Base-by-base conservation (phyloP, 371 early-diverging fungal genomes). In the Funneliformis caledonium region DNA sequence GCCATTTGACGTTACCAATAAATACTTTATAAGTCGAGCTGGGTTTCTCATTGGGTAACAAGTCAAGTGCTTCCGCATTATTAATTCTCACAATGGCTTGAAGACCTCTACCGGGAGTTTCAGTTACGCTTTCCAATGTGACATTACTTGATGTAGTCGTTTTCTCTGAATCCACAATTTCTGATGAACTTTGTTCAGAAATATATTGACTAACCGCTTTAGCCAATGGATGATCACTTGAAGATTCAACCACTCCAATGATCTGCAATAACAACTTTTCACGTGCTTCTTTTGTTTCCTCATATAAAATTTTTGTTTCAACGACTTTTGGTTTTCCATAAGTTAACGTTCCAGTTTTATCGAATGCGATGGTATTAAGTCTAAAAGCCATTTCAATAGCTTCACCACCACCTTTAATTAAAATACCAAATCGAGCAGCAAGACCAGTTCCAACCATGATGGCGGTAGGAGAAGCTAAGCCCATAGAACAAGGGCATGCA, bases 311-410 rank as follows among this genome's bases (percentile, higher is more conserved):
- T 90, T 9, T 86, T n/a, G 16, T 88, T 31, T 14, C 89, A 88
- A 61, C 92, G 83, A 81, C 81, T 6, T 84, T 82, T 56, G 91
- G 91, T 59, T 91, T 92, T 42, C 93, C 94, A 7, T 88, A 84
- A 4, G 96, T 95, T 68, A 95, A 78, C 0, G 96, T 95, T 9
- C 96, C 96, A 1, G 96, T 95, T 84, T 95, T 95, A 85, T 95
- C 96, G 87, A 97, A 98, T 82, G 96, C 97, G 81, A 97, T 96
- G 42, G 97, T 91, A 87, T 97, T 94, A 61, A 98, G 90, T 75
- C 95, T 93, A 73, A 96, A 98, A 14, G 96, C 94, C 89, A 92
- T 90, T 47, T 86, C 83, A 8, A 87, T 72, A 0, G 85, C 83
- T 7, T 82, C 83, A 0, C 85, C 80, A 56, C 86, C 87, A 47